Conservation (phyloP, 106 monocot species). For the Platanthera zijinensis region DNA sequence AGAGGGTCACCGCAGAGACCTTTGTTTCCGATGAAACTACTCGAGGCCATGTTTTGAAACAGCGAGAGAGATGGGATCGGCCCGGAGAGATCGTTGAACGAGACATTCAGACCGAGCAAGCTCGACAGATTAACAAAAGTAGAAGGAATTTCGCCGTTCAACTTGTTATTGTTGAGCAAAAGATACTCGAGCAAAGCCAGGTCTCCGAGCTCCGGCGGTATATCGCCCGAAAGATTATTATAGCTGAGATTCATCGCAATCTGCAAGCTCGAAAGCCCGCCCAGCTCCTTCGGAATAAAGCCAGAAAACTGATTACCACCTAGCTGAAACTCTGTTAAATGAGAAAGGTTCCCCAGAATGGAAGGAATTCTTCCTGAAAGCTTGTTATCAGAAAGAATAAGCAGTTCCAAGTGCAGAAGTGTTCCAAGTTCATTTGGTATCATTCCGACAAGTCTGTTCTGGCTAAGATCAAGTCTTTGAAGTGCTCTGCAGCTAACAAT, state of each 20-base stretch:
- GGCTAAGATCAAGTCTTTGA: constrained; percentile 84
- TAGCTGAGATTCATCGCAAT: constrained; percentile 90
- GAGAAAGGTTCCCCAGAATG: constrained; percentile 65
- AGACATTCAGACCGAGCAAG: constrained; percentile 75
- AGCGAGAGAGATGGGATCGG: constrained; percentile 50
- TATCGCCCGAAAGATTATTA: constrained; percentile 66
- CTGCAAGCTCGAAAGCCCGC: constrained; percentile 70
- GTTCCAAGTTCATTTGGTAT: constrained; percentile 62
- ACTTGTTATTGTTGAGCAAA: constrained; percentile 66
- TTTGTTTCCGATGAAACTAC: constrained; percentile 66
- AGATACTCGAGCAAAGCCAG: constrained; percentile 62
- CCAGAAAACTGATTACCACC: constrained; percentile 81
- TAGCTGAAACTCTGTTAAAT: constrained; percentile 74
- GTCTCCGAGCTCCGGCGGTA: constrained; percentile 80
- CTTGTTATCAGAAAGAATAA: constrained; percentile 68
- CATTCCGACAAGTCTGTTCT: constrained; percentile 49
- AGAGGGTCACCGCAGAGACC: constrained; percentile 85
- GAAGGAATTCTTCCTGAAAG: constrained; percentile 62
- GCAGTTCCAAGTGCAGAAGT: constrained; percentile 62
- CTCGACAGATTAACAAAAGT: constrained; percentile 74
- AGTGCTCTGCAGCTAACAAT: constrained; percentile 66
- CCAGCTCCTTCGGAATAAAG: constrained; percentile 64
- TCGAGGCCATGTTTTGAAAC: constrained; percentile 56
- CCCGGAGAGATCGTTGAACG: constrained; percentile 76
- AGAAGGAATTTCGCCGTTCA: constrained; percentile 73